Evolutionary conservation across 192 early-diverging fungal genomes (phyloP), one percentile per base, ranked within the genome.

Genomic region (Paraglomus occultum): DNA sequence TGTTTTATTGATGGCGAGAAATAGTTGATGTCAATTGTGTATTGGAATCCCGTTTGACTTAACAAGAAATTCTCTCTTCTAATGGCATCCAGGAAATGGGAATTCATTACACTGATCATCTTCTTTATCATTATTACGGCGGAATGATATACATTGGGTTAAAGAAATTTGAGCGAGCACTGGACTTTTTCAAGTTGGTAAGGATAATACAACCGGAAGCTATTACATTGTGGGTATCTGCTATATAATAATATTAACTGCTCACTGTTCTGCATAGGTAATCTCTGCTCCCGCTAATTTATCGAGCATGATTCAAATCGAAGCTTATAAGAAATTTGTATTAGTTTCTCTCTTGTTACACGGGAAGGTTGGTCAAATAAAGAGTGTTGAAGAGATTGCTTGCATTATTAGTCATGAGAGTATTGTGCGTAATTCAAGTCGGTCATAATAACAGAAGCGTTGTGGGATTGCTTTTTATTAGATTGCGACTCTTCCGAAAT

Each of bases 111-210:
- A 72, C 52, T 46, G 78, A 86, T 64, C 89, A 86, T 76, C 72
- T 93, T 11, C 76, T 89, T 22, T 91, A 92, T 79, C 79, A 90
- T 61, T 94, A 94, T 74, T 92, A 94, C 71, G 89, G 87, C 57
- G 88, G 83, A 14, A 84, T 92, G 75, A 62, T 91, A n/a, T 88
- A 83, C 64, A 81, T 86, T 22, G 87, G 82, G 17, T 79, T 86
- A 67, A 91, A 91, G 63, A 68, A 80, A 4, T 89, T 79, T 75
- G 83, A 83, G 14, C 72, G 81, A 23, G 89, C 92, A 10, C 70
- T 88, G 4, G 79, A 86, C 23, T 84, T 86, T 39, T 84, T 91
- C 54, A 74, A 67, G 31, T 18, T 87, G 80, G 82, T 83, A 76
- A 76, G 74, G 31, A 31, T 3, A 31, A 31, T 31, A 31, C 31